Conservation (phyloP, 345 rosid species). For the Euphorbia pulcherrima region DNA sequence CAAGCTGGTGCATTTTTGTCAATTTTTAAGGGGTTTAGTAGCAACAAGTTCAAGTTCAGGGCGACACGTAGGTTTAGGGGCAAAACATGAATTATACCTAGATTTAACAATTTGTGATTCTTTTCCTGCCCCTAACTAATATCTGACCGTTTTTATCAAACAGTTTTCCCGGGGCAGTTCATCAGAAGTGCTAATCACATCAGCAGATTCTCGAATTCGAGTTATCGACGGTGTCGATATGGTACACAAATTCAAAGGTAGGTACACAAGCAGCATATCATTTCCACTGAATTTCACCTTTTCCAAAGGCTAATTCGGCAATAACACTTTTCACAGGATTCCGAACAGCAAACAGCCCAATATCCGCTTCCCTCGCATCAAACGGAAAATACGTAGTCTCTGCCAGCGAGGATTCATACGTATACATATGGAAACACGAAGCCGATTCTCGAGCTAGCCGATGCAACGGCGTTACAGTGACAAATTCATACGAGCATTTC, state of each 20-base stretch:
- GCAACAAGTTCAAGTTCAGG: no score
- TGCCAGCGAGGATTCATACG: constrained; percentile 96
- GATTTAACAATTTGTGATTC: neutral
- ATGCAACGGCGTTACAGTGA: constrained; percentile 59
- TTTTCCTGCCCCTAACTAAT: constrained; percentile 1
- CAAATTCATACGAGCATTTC: constrained; percentile 76
- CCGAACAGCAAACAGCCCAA: constrained; percentile 84
- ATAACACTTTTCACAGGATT: constrained; percentile 56
- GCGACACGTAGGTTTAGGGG: no score
- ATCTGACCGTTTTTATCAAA: constrained; percentile 26
- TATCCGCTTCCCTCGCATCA: constrained; percentile 73
- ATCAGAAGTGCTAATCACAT: constrained; percentile 86
- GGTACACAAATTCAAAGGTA: constrained; percentile 89
- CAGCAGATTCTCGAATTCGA: constrained; percentile 89
- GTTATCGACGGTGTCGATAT: constrained; percentile 76
- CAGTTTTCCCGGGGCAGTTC: constrained; percentile 95
- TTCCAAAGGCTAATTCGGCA: constrained; percentile 9
- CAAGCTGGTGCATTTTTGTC: no score
- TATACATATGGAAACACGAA: constrained; percentile 88
- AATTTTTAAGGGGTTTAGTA: no score
- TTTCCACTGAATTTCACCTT: constrained; percentile 14
- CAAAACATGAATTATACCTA: no score
- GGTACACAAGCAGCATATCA: constrained; percentile 12
- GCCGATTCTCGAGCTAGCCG: constrained; percentile 70
- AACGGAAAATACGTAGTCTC: constrained; percentile 79